These are phyloP conservation scores for Aspergillus novofumigatus DNA, from an alignment of 2,329 filamentous ascomycete species.

Conservation along the genomic window DNA sequence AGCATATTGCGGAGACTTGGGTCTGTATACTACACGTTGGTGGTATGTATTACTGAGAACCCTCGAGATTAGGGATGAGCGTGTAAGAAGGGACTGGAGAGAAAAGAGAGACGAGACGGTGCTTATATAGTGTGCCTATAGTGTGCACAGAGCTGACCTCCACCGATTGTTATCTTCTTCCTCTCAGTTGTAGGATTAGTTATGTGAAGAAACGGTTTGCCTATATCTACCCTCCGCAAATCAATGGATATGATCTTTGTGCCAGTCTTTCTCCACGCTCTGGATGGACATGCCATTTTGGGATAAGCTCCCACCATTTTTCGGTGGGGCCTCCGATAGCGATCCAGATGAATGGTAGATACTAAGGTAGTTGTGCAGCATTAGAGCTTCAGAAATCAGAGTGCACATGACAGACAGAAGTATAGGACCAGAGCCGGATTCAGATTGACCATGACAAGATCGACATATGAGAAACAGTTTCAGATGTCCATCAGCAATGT, in stretches of 20 bases:
- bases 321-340: not conserved
- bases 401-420: too few relatives aligned
- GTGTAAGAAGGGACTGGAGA: not conserved
- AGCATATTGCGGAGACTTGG: not conserved
- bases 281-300: conserved; percentile 27
- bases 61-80: not conserved
- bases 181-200: not conserved
- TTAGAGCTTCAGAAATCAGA: too few relatives aligned
- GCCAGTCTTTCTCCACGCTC: not conserved
- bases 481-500: too few relatives aligned
- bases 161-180: not conserved
- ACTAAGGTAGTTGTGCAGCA: too few relatives aligned
- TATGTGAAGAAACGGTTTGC: not conserved
- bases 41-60: not conserved
- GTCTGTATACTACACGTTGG: not conserved
- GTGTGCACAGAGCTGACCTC: not conserved
- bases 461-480: too few relatives aligned
- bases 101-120: not conserved
- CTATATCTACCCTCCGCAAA: not conserved
- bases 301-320: conserved; percentile 11
- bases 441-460: too few relatives aligned
- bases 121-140: not conserved
- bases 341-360: not conserved
- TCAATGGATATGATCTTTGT: not conserved
- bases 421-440: too few relatives aligned